phyloP scores from a whole-genome alignment of 2,329 filamentous ascomycete genomes.

The Celoporthe dispersa region DNA sequence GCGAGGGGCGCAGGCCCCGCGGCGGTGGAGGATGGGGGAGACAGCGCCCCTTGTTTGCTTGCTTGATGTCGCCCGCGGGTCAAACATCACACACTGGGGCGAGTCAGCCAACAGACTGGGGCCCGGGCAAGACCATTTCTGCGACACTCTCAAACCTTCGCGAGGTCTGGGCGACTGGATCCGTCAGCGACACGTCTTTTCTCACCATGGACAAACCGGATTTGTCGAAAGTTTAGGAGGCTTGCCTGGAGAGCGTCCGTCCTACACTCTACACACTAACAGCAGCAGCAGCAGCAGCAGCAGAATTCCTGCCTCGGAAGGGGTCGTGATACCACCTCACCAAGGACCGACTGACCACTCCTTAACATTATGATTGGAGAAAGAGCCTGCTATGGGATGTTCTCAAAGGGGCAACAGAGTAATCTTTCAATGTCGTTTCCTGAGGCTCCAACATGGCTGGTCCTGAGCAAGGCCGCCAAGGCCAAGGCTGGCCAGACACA shows the following conservation, averaged over 20 bases:
- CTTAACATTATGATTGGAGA: neutral
- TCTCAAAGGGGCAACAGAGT: neutral
- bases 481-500: neutral
- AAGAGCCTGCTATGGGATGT: neutral
- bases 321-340: neutral
- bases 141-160: slow-evolving; percentile 26
- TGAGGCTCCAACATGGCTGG: neutral
- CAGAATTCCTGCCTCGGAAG: neutral
- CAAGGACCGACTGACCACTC: too few relatives aligned
- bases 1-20: neutral
- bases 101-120: slow-evolving; percentile 20
- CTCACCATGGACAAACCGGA: neutral
- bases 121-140: slow-evolving; percentile 6
- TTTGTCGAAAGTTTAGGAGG: neutral
- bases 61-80: slow-evolving; percentile 16
- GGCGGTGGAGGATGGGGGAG: slow-evolving; percentile 2
- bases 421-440: neutral
- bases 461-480: neutral
- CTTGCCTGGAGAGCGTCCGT: neutral
- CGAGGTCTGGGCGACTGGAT: slow-evolving; percentile 15
- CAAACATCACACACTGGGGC: slow-evolving; percentile 21
- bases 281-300: neutral
- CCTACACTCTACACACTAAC: neutral
- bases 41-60: neutral
- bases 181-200: slow-evolving; percentile 3